These are phyloP conservation scores for Pleurotus djamor DNA, from an alignment of 768 basidiomycete species.

Conservation along the genomic window DNA sequence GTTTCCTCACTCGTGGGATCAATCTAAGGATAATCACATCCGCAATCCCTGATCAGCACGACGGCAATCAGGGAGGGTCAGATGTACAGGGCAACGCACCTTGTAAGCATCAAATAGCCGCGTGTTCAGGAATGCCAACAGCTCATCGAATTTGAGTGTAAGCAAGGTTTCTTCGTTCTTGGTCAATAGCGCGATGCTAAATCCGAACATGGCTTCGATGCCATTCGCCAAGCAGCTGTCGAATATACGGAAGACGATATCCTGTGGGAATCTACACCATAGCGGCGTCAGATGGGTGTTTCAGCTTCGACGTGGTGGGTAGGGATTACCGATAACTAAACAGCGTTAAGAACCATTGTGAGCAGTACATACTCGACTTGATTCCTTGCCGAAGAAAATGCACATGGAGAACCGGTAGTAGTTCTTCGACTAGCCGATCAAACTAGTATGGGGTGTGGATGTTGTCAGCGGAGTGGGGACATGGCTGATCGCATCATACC, in stretches of 20 bases:
- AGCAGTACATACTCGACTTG: conserved; percentile 98
- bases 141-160: conserved; percentile 86
- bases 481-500: conserved; percentile 30
- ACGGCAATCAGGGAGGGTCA: background rate
- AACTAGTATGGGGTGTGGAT: conserved; percentile 49
- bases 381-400: conserved; percentile 93
- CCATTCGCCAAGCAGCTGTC: conserved; percentile 97
- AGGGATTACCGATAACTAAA: conserved; percentile 84
- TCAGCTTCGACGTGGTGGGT: background rate
- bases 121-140: conserved; percentile 80
- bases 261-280: conserved; percentile 77
- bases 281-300: conserved; percentile 1
- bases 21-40: conserved; percentile 17
- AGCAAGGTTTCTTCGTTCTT: conserved; percentile 85
- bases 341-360: conserved; percentile 97
- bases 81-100: conserved; percentile 20
- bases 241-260: conserved; percentile 94
- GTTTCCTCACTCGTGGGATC: conserved; percentile 20
- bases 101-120: conserved; percentile 84
- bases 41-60: background rate
- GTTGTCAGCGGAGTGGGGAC: background rate
- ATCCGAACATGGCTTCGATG: conserved; percentile 95
- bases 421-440: conserved; percentile 90
- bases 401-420: conserved; percentile 88
- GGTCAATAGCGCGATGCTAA: conserved; percentile 82